Base-by-base conservation (phyloP, 202 grass and related monocot species). In the Panicum hallii region DNA sequence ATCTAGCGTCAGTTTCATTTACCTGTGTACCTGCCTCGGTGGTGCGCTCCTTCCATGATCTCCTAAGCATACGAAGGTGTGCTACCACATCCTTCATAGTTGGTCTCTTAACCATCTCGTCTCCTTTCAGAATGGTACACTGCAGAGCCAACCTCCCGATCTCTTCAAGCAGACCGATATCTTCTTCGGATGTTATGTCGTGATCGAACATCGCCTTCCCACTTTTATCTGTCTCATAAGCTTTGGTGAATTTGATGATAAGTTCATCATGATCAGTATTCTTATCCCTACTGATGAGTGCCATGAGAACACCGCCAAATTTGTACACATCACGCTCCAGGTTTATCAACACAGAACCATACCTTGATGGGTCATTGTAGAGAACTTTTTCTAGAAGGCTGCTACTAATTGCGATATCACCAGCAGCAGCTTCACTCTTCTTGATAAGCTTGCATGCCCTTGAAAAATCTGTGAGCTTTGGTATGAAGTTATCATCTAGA, bases 281-380 rank as follows among this genome's bases (percentile, higher is more conserved):
- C 22, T 67, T 70, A 5, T 76, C 66, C 38, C 72, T 50, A 17
- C 62, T 34, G 3, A 87, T 63, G 32, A 87, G 79, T 32, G 87
- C 89, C 20, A 94, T n/a, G 4, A 94, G 72, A 43, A 94, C 81
- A 14, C 89, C 56, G 2, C 93, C 85, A 3, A 94, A 94, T 26
- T 40, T 94, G 34, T 90, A 94, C 23, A 94, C 87, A n/a, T 94
- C 93, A 0, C 84, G 87, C 40, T 94, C 69, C 78, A 79, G 40
- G 72, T 79, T 90, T 78, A 20, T 70, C 86, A 88, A 15, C 43
- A 82, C 79, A 45, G 67, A 82, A n/a, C 43, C 67, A 19, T 82
- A 82, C 6, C 71, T 78, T 26, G 89, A 78, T 5, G 81, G 81
- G 1, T 85, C 84, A 0, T 85, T 55, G 12, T 79, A 63, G 3